Conservation (phyloP, 139 green algal genomes). For the Deuterostichococcus epilithicus region DNA sequence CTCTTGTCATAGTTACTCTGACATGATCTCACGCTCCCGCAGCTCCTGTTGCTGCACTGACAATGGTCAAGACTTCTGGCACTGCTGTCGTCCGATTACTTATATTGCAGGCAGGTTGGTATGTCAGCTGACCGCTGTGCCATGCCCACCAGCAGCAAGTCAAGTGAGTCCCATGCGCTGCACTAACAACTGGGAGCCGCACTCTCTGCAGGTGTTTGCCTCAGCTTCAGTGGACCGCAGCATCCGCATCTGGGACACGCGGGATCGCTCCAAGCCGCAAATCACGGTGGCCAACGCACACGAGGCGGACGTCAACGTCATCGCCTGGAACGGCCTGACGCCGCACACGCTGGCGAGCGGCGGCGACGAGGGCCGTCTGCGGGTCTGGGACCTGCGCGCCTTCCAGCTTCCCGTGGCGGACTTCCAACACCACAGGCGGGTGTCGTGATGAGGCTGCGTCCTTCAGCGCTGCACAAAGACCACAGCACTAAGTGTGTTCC, state of each 20-base stretch:
- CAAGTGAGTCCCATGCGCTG: no score
- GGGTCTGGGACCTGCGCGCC: constrained; percentile 92
- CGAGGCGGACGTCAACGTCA: constrained; percentile 92
- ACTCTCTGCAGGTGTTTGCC: constrained; percentile 69
- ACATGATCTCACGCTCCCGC: no score
- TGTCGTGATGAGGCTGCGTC: no score
- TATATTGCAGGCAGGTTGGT: no score
- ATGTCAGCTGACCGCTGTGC: no score
- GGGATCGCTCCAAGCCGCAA: constrained; percentile 32
- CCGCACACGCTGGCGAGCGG: constrained; percentile 93
- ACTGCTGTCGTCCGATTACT: no score
- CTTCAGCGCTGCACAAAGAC: no score
- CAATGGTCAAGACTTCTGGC: no score
- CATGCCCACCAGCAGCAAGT: no score
- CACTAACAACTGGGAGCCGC: neutral
- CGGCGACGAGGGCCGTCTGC: constrained; percentile 80
- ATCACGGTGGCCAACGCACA: constrained; percentile 60
- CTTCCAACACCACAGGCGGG: constrained; percentile 60
- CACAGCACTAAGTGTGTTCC: no score
- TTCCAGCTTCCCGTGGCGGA: constrained; percentile 66
- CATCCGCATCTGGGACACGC: constrained; percentile 86
- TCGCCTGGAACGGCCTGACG: constrained; percentile 88
- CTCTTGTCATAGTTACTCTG: no score
- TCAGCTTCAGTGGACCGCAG: constrained; percentile 74
- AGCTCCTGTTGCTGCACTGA: no score